phyloP scores from a whole-genome alignment of 1,139 yeast species.

The Pichia sp. region DNA sequence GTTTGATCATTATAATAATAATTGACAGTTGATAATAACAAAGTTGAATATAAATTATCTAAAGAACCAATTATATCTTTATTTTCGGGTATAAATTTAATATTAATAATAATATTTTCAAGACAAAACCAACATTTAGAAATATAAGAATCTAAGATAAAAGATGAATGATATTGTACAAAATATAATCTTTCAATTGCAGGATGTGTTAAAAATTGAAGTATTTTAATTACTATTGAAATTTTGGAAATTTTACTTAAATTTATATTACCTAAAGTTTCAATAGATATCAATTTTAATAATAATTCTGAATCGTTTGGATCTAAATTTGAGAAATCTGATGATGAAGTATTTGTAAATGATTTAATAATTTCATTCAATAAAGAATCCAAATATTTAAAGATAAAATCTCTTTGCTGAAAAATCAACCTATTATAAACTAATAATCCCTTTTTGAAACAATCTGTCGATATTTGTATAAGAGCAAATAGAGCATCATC shows the following conservation, averaged over 20 bases:
- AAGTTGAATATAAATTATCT: constrained; percentile 25
- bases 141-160: constrained; percentile 22
- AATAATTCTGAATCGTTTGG: not conserved
- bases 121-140: constrained; percentile 29
- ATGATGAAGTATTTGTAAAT: constrained; percentile 12
- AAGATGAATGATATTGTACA: constrained; percentile 18
- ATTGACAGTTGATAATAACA: constrained; percentile 20
- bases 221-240: constrained; percentile 23
- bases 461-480: constrained; percentile 3
- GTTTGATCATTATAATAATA: constrained; percentile 18
- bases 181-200: constrained; percentile 17
- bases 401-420: constrained; percentile 14
- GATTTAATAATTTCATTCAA: constrained; percentile 14
- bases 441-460: constrained; percentile 6
- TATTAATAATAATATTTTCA: constrained; percentile 25
- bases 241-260: constrained; percentile 21
- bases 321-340: not conserved
- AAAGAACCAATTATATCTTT: constrained; percentile 8
- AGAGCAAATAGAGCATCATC: constrained; percentile 9
- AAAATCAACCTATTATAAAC: constrained; percentile 7
- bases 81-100: constrained; percentile 18
- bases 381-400: constrained; percentile 18
- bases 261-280: constrained; percentile 11
- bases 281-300: constrained; percentile 2
- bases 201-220: constrained; percentile 24